Conservation (phyloP, 805 yeast genomes). For the Schwanniomyces occidentalis region DNA sequence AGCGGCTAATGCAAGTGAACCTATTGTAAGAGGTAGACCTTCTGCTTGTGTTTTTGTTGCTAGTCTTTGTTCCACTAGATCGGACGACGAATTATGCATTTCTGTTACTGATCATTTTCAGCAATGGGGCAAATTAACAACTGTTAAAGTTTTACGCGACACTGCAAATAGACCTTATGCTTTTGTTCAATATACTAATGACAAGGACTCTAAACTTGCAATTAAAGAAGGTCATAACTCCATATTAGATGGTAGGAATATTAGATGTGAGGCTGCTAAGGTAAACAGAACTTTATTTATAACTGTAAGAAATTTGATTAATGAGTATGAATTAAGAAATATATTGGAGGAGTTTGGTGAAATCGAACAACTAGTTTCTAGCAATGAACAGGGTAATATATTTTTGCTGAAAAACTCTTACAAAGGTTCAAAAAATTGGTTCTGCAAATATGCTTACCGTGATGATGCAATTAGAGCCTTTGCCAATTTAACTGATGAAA, state of each 20-base stretch:
- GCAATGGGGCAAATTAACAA: constrained; percentile 67
- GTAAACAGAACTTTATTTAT: constrained; percentile 84
- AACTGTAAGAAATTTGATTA: constrained; percentile 27
- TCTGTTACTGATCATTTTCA: constrained; percentile 70
- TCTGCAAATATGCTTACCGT: constrained; percentile 72
- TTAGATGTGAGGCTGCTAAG: constrained; percentile 88
- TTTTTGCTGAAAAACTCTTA: constrained; percentile 7
- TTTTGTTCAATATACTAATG: constrained; percentile 80
- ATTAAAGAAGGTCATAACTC: constrained; percentile 69
- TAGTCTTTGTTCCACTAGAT: constrained; percentile 60
- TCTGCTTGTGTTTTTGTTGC: constrained; percentile 90
- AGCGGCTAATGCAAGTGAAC: background rate
- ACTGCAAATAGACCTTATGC: constrained; percentile 85
- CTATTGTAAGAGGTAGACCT: constrained; percentile 56
- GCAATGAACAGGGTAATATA: constrained; percentile 36
- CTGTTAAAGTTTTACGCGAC: constrained; percentile 83
- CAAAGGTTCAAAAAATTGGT: constrained; percentile 55
- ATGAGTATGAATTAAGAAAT: constrained; percentile 35
- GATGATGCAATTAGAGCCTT: constrained; percentile 88
- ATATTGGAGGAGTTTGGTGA: constrained; percentile 64
- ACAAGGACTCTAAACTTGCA: constrained; percentile 68
- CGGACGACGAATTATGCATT: constrained; percentile 70
- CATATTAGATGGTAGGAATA: constrained; percentile 66
- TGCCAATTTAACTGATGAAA: constrained; percentile 60
- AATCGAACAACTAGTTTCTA: constrained; percentile 60